These are phyloP conservation scores for Dentipellis sp. DNA, from an alignment of 768 basidiomycete genomes.

Conservation along the genomic window DNA sequence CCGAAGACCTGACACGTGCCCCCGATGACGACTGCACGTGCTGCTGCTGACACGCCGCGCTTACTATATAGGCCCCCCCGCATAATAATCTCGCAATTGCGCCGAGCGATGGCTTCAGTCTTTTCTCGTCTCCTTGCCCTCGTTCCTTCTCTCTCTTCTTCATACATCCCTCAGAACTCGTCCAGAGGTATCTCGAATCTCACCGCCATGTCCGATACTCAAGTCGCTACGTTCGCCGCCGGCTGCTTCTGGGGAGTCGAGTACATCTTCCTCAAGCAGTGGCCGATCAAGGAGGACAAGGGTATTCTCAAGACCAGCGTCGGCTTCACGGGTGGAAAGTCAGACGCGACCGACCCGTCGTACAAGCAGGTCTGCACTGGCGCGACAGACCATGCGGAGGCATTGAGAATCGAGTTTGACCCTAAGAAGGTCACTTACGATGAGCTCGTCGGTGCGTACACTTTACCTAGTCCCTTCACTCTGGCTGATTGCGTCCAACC, in stretches of 20 bases:
- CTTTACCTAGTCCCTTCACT: background rate
- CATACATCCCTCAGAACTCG: constrained; percentile 9
- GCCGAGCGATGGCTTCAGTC: constrained; percentile 4
- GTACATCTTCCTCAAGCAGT: constrained; percentile 77
- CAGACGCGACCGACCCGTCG: constrained; percentile 42
- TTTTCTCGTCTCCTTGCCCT: constrained; percentile 1
- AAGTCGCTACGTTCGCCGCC: constrained; percentile 42
- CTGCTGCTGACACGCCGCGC: background rate
- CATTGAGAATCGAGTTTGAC: constrained; percentile 80
- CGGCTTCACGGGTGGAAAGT: constrained; percentile 72
- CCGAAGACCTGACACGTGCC: background rate
- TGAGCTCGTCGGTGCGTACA: constrained; percentile 71
- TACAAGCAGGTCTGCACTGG: constrained; percentile 78
- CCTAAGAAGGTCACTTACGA: constrained; percentile 68
- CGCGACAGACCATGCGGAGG: constrained; percentile 80
- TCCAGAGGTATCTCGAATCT: background rate
- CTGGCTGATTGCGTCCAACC: background rate
- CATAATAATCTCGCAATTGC: background rate
- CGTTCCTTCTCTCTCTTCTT: background rate
- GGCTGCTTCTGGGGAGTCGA: constrained; percentile 88
- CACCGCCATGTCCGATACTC: constrained; percentile 11
- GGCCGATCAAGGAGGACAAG: constrained; percentile 59
- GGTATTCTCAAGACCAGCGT: constrained; percentile 69
- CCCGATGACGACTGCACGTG: background rate
- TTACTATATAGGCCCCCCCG: background rate